Evolutionary conservation across 768 basidiomycete species (phyloP), one percentile per base, ranked within the genome.

Genomic region (Leccinum disarticulatum): DNA sequence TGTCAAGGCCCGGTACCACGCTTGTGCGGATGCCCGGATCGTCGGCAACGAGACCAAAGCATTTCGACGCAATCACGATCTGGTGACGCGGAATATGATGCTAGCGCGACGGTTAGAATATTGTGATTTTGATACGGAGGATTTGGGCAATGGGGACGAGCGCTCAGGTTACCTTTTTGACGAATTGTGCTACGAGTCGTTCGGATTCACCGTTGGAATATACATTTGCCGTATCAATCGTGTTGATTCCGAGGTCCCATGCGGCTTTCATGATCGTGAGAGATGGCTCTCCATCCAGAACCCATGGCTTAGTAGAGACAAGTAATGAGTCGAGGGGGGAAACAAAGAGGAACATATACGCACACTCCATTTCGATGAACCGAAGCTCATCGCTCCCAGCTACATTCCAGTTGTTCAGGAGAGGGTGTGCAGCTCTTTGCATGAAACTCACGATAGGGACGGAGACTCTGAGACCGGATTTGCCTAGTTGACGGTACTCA

Each of bases 181-280:
- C 63, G 38, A 74, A 76, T 57, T 76, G 71, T 4, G 68, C 76
- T 28, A 76, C 59, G 46, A 79, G 64, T 17, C 64, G 58, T 63
- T 78, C 77, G 3, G 74, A 76, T 36, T 69, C 67, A 33, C 73
- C 73, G 54, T 69, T 67, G 22, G 66, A 67, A 30, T 31, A 31
- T 33, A 70, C 30, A 38, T 77, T 74, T 36, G 76, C 70, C 1
- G 77, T 76, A 60, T 79, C 77, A 33, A 73, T 72, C 6, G 73
- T 76, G 54, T 69, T 75, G 55, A 79, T 71, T 5, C 78, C 78
- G 31, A 66, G 59, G n/a, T 77, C 73, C 66, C 69, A 78, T 3
- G 79, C 76, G 25, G 66, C 66, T 62, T 77, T 75, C 59, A 79
- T 58, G 61, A 77, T 70, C 55, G 65, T 59, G 19, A 73, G 56